Evolutionary conservation across 2,329 filamentous ascomycete species (phyloP).

Genomic region (Nemania sp.): DNA sequence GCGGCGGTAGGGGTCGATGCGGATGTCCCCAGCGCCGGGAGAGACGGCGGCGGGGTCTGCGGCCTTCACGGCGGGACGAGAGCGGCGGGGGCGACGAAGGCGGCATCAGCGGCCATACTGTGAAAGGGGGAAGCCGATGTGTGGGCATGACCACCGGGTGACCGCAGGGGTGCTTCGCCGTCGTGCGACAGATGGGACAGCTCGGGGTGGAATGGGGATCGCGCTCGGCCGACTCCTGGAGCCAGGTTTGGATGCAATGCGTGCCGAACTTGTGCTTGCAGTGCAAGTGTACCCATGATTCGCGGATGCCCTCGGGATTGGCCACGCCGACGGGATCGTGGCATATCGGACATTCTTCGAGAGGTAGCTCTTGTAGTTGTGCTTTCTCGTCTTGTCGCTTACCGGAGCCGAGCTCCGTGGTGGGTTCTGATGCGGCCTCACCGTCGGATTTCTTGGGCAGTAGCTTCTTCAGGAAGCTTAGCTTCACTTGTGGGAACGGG

Average conservation of each 20-base stretch:
- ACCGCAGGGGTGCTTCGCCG: conserved; percentile 50
- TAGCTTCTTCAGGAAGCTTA: conserved; percentile 47
- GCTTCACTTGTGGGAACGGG: conserved; percentile 41
- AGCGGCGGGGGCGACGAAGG: conserved; percentile 30
- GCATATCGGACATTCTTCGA: conserved; percentile 58
- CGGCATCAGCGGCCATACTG: conserved; percentile 6
- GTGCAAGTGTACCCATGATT: conserved; percentile 56
- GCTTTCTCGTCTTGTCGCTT: conserved; percentile 36
- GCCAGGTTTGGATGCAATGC: conserved; percentile 59
- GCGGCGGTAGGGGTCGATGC: conserved; percentile 15
- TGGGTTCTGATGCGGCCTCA: conserved; percentile 16
- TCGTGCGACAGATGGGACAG: conserved; percentile 58
- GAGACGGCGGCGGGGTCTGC: conserved; percentile 33
- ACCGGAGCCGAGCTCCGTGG: conserved; percentile 17
- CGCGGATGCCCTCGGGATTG: conserved; percentile 54
- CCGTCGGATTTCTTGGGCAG: conserved; percentile 31
- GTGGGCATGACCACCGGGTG: conserved; percentile 44
- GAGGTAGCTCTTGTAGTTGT: conserved; percentile 26
- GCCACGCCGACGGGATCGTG: conserved; percentile 55
- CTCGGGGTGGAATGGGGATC: conserved; percentile 50
- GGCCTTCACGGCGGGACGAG: background rate
- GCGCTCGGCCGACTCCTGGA: conserved; percentile 53
- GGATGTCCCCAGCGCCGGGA: conserved; percentile 29
- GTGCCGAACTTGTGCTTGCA: conserved; percentile 60
- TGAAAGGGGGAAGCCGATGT: conserved; percentile 16